Evolutionary conservation across 1,139 yeast species (phyloP), one percentile per base, ranked within the genome.

Genomic region (Nakaseomyces uthaithaninus): DNA sequence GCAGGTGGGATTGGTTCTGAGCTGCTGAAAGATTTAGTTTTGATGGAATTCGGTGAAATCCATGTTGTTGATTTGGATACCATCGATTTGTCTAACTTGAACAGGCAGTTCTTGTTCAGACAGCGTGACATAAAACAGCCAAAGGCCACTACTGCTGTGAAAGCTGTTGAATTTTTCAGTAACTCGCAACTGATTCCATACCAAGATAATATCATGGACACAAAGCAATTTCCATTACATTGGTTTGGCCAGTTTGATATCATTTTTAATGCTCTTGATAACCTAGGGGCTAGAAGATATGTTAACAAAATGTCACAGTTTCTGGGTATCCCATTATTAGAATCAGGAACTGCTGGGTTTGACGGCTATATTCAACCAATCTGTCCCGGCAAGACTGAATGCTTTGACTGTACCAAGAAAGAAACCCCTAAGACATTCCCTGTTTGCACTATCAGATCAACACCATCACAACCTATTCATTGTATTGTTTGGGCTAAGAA

Each of bases 1-100:
- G 96, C 98, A 1, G 99, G 99, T 22, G 99, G 99, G n/a, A 89
- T 93, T 49, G 99, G 99, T 3, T 93, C 97, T 61, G 99, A 93
- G 61, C 67, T 93, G 31, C 68, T 93, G 45, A 93, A 93, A 58
- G 85, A 93, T 56, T 68, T 93, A 40, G 78, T 87, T 6, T 65
- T 89, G 48, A 72, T 86, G 50, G 94, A 94, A 2, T 81, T 83
- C 52, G 93, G 94, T 3, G 94, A 85, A 53, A 81, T 93, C 42
- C 95, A 89, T 55, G 73, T 93, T 20, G 93, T 89, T 16, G 99
- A 93, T 61, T 69, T 93, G 43, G 99, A 93, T 60, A 91, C 97
- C 4, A 85, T 93, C 50, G 95, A 94, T 44, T 65, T 91, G 28
- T 80, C 94, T 46, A 93, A 93, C 61, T 70, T 93, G 60, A 93